Conservation (phyloP, 2,329 filamentous ascomycete genomes). For the Nemania diffusa region DNA sequence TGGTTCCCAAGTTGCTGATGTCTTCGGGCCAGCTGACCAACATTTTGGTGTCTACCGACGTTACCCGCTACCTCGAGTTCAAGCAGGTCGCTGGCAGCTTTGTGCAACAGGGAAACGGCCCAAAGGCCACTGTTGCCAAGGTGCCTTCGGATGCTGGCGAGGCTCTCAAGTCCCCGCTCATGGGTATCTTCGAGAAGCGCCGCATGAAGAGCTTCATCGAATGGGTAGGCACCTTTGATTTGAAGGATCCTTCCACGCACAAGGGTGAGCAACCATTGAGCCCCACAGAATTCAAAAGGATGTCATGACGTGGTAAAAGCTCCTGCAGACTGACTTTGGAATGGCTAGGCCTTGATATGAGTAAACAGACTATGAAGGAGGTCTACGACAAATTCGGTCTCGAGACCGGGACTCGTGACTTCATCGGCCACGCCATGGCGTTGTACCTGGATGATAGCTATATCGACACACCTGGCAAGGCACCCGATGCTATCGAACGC, state of each 20-base stretch:
- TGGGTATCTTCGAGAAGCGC: conserved; percentile 98
- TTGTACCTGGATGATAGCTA: conserved; percentile 93
- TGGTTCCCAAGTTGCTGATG: conserved; percentile 99
- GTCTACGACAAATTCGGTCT: conserved; percentile 98
- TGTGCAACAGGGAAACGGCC: conserved; percentile 86
- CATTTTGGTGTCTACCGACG: conserved; percentile 95
- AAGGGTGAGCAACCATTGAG: conserved; percentile 72
- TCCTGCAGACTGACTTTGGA: conserved; percentile 17
- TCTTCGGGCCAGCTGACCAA: conserved; percentile 98
- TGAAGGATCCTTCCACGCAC: conserved; percentile 84
- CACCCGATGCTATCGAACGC: conserved; percentile 87
- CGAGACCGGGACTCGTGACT: conserved; percentile 88
- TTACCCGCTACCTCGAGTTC: conserved; percentile 89
- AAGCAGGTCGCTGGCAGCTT: conserved; percentile 96
- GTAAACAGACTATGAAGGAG: conserved; percentile 90
- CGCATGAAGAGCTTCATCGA: conserved; percentile 96
- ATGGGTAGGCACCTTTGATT: conserved; percentile 89
- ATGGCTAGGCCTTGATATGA: conserved; percentile 80
- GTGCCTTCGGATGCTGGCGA: conserved; percentile 93
- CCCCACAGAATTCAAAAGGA: neutral
- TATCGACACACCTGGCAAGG: conserved; percentile 75
- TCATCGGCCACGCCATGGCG: conserved; percentile 98
- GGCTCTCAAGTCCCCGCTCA: conserved; percentile 89
- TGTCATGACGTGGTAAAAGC: neutral
- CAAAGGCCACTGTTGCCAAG: conserved; percentile 93